These are phyloP conservation scores for Dianthus caryophyllus DNA, from an alignment of 148 eudicot species.

Conservation along the genomic window DNA sequence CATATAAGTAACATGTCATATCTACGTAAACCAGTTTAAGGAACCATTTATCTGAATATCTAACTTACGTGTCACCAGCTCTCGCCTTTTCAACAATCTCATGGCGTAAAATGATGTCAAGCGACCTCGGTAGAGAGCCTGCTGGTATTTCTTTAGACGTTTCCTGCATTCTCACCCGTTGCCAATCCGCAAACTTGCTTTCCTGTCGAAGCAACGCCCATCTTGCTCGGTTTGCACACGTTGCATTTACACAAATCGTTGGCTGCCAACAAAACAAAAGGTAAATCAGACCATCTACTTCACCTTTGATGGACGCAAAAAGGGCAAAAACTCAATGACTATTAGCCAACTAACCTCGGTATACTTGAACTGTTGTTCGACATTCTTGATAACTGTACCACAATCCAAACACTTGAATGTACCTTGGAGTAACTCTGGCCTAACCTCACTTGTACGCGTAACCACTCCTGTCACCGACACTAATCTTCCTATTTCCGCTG, in stretches of 20 bases:
- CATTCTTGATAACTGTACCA: slow-evolving; percentile 64
- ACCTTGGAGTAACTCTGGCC: slow-evolving; percentile 94
- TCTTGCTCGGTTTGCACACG: slow-evolving; percentile 65
- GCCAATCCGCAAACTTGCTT: slow-evolving; percentile 98
- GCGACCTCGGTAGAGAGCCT: slow-evolving; percentile 91
- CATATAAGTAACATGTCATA: slow-evolving; percentile 1
- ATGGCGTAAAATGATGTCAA: slow-evolving; percentile 90
- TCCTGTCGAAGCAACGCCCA: slow-evolving; percentile 90
- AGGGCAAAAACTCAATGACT: not conserved
- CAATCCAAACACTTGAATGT: slow-evolving; percentile 93
- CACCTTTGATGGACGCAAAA: slow-evolving; percentile 19
- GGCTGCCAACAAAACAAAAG: slow-evolving; percentile 68
- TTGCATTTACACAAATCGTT: slow-evolving; percentile 76
- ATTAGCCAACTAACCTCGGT: slow-evolving; percentile 58
- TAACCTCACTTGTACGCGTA: slow-evolving; percentile 94
- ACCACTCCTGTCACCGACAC: slow-evolving; percentile 92
- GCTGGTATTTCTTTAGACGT: slow-evolving; percentile 95
- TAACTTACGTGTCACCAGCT: slow-evolving; percentile 91
- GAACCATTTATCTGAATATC: not conserved
- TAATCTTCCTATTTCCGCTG: slow-evolving; percentile 75
- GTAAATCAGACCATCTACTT: not conserved
- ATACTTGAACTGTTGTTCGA: slow-evolving; percentile 94
- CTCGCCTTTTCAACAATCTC: slow-evolving; percentile 98
- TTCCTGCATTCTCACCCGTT: slow-evolving; percentile 96
- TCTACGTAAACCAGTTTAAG: not conserved